Conservation (phyloP, 192 early-diverging fungal genomes). For the Backusella mclennaniae region DNA sequence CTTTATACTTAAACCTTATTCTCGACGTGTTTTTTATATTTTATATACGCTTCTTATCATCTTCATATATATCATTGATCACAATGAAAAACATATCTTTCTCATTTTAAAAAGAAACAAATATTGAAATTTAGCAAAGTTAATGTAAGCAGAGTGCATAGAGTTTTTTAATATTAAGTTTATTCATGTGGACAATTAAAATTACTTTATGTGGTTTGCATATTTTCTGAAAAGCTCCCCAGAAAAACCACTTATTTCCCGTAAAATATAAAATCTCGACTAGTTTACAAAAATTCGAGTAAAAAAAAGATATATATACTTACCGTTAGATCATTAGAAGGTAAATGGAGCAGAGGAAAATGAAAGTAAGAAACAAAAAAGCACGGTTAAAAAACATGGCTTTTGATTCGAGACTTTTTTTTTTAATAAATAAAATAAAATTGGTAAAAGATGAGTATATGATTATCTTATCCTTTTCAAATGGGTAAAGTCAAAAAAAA, state of each 20-base stretch:
- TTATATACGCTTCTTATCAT: background rate
- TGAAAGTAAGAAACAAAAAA: background rate
- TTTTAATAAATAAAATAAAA: background rate
- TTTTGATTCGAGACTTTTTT: background rate
- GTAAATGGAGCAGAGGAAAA: background rate
- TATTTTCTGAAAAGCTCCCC: background rate
- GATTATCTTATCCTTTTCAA: background rate
- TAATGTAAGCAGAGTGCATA: background rate
- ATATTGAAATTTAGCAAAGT: background rate
- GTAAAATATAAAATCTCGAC: background rate
- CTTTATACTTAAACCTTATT: background rate
- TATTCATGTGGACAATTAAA: background rate
- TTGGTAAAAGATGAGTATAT: background rate
- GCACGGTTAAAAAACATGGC: background rate
- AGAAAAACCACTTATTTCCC: background rate
- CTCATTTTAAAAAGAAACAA: background rate
- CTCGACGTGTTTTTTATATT: background rate
- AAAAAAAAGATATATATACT: background rate
- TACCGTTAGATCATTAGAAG: background rate
- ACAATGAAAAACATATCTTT: background rate
- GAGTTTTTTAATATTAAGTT: background rate
- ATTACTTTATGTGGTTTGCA: background rate
- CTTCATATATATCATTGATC: background rate
- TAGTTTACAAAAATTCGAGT: background rate
- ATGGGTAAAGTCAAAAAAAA: background rate